Evolutionary conservation across 192 early-diverging fungal species (phyloP).

Genomic region (Glomus cerebriforme): DNA sequence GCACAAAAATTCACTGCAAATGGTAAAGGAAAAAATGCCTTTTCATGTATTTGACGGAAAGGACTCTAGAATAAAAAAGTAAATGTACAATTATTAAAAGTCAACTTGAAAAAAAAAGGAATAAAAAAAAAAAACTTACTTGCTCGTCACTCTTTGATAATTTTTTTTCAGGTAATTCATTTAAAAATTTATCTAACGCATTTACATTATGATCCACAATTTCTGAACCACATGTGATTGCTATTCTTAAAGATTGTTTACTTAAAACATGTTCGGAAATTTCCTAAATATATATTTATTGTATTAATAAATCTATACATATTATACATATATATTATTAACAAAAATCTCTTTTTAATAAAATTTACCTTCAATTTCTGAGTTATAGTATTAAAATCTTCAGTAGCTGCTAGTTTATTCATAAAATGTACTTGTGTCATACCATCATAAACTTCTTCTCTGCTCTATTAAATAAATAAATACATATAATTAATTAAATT

Average conservation of each 20-base stretch:
- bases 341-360: not conserved
- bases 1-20: conserved; percentile 86
- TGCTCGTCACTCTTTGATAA: not conserved
- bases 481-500: not conserved
- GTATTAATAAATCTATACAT: not conserved
- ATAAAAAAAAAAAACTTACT: not conserved
- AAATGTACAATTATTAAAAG: not conserved
- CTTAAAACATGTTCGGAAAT: conserved; percentile 41
- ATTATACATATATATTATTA: not conserved
- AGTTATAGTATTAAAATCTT: conserved; percentile 64
- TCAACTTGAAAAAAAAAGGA: not conserved
- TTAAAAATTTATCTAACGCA: conserved; percentile 44
- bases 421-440: conserved; percentile 82
- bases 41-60: conserved; percentile 54
- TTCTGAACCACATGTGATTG: conserved; percentile 57
- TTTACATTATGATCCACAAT: conserved; percentile 50
- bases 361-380: conserved; percentile 62
- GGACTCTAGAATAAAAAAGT: conserved; percentile 35
- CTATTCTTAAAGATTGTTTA: conserved; percentile 49
- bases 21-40: conserved; percentile 81
- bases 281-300: not conserved
- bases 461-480: conserved; percentile 19
- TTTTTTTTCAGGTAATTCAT: conserved; percentile 35
- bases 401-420: conserved; percentile 65
- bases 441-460: conserved; percentile 53